These are phyloP conservation scores for Exophiala bonariae DNA, from an alignment of 2,329 filamentous ascomycete genomes.

Conservation along the genomic window DNA sequence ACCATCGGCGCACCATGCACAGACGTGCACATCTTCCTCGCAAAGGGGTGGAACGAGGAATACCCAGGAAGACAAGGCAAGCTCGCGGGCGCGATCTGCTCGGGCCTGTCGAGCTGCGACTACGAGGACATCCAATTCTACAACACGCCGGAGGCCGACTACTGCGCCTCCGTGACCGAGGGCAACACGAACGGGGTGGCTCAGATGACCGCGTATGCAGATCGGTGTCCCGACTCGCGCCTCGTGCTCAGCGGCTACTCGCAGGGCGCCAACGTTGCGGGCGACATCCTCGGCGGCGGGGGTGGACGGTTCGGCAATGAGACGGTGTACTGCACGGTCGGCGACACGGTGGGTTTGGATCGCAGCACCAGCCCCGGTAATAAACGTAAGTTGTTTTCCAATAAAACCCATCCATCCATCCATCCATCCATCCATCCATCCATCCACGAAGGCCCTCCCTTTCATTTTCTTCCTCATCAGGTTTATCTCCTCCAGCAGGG, in stretches of 20 bases:
- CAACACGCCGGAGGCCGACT: slow-evolving; percentile 2
- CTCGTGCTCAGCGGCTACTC: slow-evolving; percentile 34
- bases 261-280: slow-evolving; percentile 33
- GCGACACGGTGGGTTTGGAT: not conserved
- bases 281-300: slow-evolving; percentile 31
- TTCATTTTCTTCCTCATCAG: not conserved
- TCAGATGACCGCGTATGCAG: slow-evolving; percentile 8
- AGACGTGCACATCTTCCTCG: slow-evolving; percentile 17
- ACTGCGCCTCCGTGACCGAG: slow-evolving; percentile 5
- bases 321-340: not conserved
- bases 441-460: not conserved
- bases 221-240: slow-evolving; percentile 29
- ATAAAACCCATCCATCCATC: too few species aligned
- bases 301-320: slow-evolving; percentile 15
- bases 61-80: slow-evolving; percentile 16
- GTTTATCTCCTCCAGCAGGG: too few species aligned
- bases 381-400: slow-evolving; percentile 4
- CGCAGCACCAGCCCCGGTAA: slow-evolving; percentile 2
- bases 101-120: slow-evolving; percentile 8
- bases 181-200: slow-evolving; percentile 2
- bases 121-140: slow-evolving; percentile 15
- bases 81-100: slow-evolving; percentile 6
- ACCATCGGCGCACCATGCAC: slow-evolving; percentile 2
- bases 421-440: not conserved
- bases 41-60: slow-evolving; percentile 13